phyloP scores from a whole-genome alignment of 495 filamentous ascomycete genomes.

The Articulospora tetracladia region DNA sequence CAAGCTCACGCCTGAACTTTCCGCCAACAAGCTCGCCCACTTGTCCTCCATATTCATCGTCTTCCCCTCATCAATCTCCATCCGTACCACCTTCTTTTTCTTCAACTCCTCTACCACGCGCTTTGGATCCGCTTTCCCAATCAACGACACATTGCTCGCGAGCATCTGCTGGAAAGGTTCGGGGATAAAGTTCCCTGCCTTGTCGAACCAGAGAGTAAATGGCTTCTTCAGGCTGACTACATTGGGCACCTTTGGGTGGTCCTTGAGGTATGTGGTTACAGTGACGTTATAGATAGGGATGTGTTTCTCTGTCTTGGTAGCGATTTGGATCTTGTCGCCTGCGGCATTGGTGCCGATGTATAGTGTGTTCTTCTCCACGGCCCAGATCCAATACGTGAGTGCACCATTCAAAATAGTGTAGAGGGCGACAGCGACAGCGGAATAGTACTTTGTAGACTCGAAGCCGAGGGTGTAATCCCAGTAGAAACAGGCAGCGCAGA shows the following conservation, averaged over 20 bases:
- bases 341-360: conserved; percentile 60
- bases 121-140: conserved; percentile 66
- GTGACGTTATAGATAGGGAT: conserved; percentile 72
- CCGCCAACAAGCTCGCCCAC: conserved; percentile 24
- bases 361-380: conserved; percentile 74
- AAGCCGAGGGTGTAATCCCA: conserved; percentile 90
- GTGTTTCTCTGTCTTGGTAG: conserved; percentile 69
- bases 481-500: conserved; percentile 78
- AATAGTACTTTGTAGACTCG: conserved; percentile 72
- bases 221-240: conserved; percentile 47
- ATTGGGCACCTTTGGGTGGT: neutral
- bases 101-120: conserved; percentile 29
- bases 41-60: conserved; percentile 22
- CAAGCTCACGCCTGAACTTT: conserved; percentile 17
- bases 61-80: conserved; percentile 2
- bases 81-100: conserved; percentile 11
- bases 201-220: conserved; percentile 86
- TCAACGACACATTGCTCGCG: conserved; percentile 60
- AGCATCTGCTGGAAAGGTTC: conserved; percentile 82
- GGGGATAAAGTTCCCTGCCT: conserved; percentile 74
- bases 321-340: conserved; percentile 54
- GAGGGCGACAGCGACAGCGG: conserved; percentile 66
- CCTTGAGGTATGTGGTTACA: conserved; percentile 21
- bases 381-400: conserved; percentile 84
- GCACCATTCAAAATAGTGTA: conserved; percentile 79